A percentile compares a stretch with the other conserved stretches of the same genome.
These are phyloP conservation scores for Bidens hawaiensis DNA, from an alignment of 140 eudicot species.

Conservation along the genomic window DNA sequence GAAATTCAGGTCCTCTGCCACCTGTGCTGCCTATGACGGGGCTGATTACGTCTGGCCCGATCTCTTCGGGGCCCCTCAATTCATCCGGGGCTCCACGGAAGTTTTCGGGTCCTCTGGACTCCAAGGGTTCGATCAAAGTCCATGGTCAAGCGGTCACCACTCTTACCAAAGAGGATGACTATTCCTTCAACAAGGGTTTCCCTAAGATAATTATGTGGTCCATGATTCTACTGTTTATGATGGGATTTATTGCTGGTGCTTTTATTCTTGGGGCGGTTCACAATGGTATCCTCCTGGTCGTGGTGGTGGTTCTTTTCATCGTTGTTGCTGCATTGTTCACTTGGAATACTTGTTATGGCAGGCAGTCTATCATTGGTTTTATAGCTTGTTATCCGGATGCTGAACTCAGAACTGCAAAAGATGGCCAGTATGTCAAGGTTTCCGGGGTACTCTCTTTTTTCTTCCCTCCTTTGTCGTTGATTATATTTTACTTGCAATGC, in stretches of 20 bases:
- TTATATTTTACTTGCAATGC: too few species aligned
- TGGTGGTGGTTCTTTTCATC: conserved; percentile 49
- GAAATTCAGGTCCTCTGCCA: conserved; percentile 70
- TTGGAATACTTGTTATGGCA: conserved; percentile 71
- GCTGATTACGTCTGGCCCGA: conserved; percentile 79
- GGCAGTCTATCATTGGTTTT: conserved; percentile 53
- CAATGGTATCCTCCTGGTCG: conserved; percentile 56
- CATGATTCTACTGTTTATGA: conserved; percentile 59
- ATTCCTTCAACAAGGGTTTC: conserved; percentile 51
- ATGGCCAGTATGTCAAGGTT: conserved; percentile 73
- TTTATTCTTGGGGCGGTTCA: conserved; percentile 73
- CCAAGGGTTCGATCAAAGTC: conserved; percentile 45
- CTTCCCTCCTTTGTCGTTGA: background rate
- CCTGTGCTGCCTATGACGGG: conserved; percentile 79
- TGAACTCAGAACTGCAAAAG: conserved; percentile 69
- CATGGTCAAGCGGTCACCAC: conserved; percentile 69
- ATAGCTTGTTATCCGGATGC: conserved; percentile 63
- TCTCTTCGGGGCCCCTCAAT: conserved; percentile 66
- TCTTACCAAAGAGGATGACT: conserved; percentile 47
- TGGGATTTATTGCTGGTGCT: conserved; percentile 88
- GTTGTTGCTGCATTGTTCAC: conserved; percentile 52
- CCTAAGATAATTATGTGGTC: conserved; percentile 62
- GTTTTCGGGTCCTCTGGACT: conserved; percentile 68
- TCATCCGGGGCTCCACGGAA: conserved; percentile 83
- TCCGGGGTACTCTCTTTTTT: conserved; percentile 59